These are phyloP conservation scores for Parasitella parasitica DNA, from an alignment of 371 early-diverging fungal genomes.

Conservation along the genomic window DNA sequence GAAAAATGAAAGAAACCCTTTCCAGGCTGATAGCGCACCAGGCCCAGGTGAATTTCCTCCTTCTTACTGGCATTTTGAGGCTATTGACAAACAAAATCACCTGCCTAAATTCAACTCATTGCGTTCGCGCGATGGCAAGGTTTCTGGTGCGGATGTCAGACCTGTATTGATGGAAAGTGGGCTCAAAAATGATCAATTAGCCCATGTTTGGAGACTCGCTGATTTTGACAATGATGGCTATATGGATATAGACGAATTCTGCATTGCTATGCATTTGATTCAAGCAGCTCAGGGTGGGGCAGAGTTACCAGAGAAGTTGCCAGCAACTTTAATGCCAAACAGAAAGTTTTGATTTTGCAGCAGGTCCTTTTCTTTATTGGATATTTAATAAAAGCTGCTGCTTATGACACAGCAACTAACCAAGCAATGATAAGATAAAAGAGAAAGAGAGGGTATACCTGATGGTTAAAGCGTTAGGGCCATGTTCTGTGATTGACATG, in stretches of 20 bases:
- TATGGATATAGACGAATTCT: constrained; percentile 69
- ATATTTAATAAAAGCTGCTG: background rate
- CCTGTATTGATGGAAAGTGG: constrained; percentile 65
- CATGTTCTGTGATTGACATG: too few relatives aligned
- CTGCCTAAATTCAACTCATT: constrained; percentile 48
- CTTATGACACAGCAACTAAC: constrained; percentile 77
- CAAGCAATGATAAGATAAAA: constrained; percentile 93
- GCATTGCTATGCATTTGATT: constrained; percentile 67
- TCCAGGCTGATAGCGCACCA: constrained; percentile 33
- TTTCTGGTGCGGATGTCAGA: constrained; percentile 57
- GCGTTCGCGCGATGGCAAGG: constrained; percentile 62
- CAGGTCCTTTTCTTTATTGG: background rate
- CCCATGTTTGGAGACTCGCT: constrained; percentile 68
- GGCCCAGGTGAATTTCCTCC: constrained; percentile 48
- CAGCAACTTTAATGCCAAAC: constrained; percentile 49
- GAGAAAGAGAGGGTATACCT: constrained; percentile 83
- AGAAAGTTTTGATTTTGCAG: constrained; percentile 32
- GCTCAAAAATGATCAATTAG: constrained; percentile 56
- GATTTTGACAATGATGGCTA: constrained; percentile 75
- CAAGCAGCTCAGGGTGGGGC: constrained; percentile 54
- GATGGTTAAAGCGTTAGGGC: background rate
- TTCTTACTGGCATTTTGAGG: constrained; percentile 58
- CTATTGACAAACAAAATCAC: constrained; percentile 52
- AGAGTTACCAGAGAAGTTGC: constrained; percentile 56
- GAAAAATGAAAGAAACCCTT: constrained; percentile 51